Percentiles rank a stretch among this genome's conserved stretches.
phyloP scores from a whole-genome alignment of 1,284 basidiomycete genomes.

The Malassezia japonica region DNA sequence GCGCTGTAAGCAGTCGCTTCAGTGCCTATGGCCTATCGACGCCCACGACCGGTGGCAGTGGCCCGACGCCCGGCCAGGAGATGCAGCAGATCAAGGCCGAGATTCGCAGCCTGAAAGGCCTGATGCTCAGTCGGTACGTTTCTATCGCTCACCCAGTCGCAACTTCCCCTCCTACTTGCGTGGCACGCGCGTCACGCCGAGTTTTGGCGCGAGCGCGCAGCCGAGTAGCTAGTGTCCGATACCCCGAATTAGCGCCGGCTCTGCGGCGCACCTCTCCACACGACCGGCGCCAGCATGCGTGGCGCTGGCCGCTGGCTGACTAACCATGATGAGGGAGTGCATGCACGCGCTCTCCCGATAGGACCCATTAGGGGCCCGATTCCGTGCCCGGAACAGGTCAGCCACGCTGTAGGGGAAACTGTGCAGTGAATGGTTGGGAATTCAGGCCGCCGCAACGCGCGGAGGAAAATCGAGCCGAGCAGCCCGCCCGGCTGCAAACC shows the following conservation, averaged over 20 bases:
- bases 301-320: neutral
- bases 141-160: constrained; percentile 11
- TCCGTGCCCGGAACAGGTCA: neutral
- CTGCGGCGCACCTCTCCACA: constrained; percentile 1
- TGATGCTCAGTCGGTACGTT: constrained; percentile 29
- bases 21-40: neutral
- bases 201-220: constrained; percentile 2
- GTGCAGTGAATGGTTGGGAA: constrained; percentile 6
- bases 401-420: neutral
- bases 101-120: constrained; percentile 39
- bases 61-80: constrained; percentile 7
- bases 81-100: constrained; percentile 39
- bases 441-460: neutral
- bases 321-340: neutral
- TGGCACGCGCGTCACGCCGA: constrained; percentile 13
- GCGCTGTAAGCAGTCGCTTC: constrained; percentile 5
- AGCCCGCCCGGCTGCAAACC: neutral
- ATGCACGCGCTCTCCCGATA: neutral
- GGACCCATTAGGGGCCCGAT: neutral
- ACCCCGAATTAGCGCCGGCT: neutral
- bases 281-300: too few relatives aligned
- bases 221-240: neutral
- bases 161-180: constrained; percentile 31
- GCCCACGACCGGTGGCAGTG: neutral
- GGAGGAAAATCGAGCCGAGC: constrained; percentile 2